These are phyloP conservation scores for Gaultheria prostrata DNA, from an alignment of 148 eudicot genomes.

Conservation along the genomic window DNA sequence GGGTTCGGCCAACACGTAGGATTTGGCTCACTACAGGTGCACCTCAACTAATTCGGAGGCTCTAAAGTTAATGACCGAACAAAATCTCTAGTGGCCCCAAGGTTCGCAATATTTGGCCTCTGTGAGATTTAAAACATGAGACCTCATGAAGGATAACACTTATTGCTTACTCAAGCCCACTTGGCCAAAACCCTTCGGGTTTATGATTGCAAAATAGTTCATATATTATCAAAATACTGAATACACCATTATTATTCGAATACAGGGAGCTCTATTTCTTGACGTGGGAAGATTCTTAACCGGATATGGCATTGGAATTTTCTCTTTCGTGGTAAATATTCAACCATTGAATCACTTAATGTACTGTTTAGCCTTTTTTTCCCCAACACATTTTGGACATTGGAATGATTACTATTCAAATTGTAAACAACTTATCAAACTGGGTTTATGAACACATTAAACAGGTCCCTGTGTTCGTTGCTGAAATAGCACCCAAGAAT, in stretches of 20 bases:
- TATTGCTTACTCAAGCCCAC: no score
- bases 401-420: background rate
- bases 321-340: conserved; percentile 67
- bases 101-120: no score
- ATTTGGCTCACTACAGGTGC: no score
- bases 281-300: conserved; percentile 72
- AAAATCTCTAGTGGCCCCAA: no score
- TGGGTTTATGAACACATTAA: background rate
- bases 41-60: no score
- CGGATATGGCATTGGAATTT: conserved; percentile 79
- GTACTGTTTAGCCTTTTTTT: background rate
- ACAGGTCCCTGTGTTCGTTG: conserved; percentile 75
- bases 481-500: conserved; percentile 84
- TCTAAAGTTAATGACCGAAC: no score
- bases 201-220: background rate
- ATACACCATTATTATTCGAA: background rate
- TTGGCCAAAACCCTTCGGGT: no score
- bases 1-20: no score
- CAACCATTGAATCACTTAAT: background rate
- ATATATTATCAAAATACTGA: background rate
- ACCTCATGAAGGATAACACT: no score
- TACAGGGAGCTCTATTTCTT: conserved; percentile 55
- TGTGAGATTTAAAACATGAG: no score
- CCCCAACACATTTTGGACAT: no score
- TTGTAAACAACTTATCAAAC: background rate